Percentiles rank a stretch among this genome's conserved stretches.
Evolutionary conservation across 2,329 filamentous ascomycete species (phyloP).

Genomic region (Bertia moriformis): DNA sequence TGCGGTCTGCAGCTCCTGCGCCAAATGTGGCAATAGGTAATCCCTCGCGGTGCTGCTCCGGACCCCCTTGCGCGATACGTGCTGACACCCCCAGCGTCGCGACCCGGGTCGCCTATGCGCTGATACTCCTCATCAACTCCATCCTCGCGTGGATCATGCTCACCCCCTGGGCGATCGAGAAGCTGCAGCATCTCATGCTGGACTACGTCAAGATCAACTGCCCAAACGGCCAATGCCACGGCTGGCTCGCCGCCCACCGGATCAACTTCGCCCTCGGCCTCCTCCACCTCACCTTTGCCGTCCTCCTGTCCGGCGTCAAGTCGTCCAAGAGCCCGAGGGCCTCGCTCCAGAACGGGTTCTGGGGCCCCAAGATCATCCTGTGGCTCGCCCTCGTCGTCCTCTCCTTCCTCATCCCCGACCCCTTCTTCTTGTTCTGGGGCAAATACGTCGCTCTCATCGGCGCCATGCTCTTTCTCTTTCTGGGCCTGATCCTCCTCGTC

Average conservation of each 20-base stretch:
- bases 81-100: slow-evolving; percentile 51
- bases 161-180: slow-evolving; percentile 94
- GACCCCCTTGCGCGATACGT: slow-evolving; percentile 2
- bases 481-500: slow-evolving; percentile 86
- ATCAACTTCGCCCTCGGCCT: slow-evolving; percentile 95
- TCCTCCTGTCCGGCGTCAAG: slow-evolving; percentile 72
- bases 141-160: slow-evolving; percentile 98
- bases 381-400: slow-evolving; percentile 79
- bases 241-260: slow-evolving; percentile 89
- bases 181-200: slow-evolving; percentile 78
- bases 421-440: slow-evolving; percentile 89
- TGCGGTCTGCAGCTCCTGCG: slow-evolving; percentile 86
- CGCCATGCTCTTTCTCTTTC: slow-evolving; percentile 82
- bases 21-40: slow-evolving; percentile 94
- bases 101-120: slow-evolving; percentile 88
- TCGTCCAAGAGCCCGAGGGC: slow-evolving; percentile 80
- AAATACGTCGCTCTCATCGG: slow-evolving; percentile 81
- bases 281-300: slow-evolving; percentile 77
- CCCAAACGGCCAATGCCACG: slow-evolving; percentile 78
- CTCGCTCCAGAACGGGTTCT: slow-evolving; percentile 90
- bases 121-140: slow-evolving; percentile 89
- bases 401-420: slow-evolving; percentile 89
- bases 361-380: slow-evolving; percentile 85
- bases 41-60: too few relatives aligned
- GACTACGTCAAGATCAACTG: slow-evolving; percentile 95